Conservation (phyloP, 2,329 filamentous ascomycete species). For the Claviceps maximensis region DNA sequence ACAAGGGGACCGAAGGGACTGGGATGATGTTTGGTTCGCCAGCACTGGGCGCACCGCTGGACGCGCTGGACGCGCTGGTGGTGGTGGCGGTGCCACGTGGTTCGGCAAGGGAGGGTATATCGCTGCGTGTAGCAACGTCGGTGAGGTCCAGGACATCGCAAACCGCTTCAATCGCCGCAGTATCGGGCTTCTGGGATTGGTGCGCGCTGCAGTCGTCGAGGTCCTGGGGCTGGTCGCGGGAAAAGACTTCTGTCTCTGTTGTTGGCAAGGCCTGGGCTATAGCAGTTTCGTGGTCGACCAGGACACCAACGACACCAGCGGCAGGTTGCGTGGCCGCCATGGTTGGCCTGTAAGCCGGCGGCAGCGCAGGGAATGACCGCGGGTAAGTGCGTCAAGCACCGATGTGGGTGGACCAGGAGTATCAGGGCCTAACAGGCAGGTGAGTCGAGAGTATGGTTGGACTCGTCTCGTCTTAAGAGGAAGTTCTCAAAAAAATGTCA, state of each 20-base stretch:
- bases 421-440: not conserved
- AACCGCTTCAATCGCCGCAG: slow-evolving; percentile 3
- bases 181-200: slow-evolving; percentile 1
- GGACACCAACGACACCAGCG: not conserved
- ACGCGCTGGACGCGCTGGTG: not conserved
- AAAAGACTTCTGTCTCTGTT: not conserved
- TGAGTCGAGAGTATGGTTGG: not conserved
- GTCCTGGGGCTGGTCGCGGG: not conserved
- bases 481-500: too few species aligned
- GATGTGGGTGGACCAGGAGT: not conserved
- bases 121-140: slow-evolving; percentile 13
- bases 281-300: not conserved
- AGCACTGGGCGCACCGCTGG: not conserved
- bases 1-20: not conserved
- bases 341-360: not conserved
- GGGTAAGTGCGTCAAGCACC: not conserved
- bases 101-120: slow-evolving; percentile 15
- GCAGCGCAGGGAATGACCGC: not conserved
- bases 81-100: slow-evolving; percentile 14
- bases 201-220: not conserved
- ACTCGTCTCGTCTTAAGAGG: not conserved
- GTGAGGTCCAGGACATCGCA: slow-evolving; percentile 16
- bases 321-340: slow-evolving; percentile 2
- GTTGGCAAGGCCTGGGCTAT: not conserved
- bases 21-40: slow-evolving; percentile 2